A percentile compares a stretch with the other conserved stretches of the same genome.
phyloP scores from a whole-genome alignment of 2,329 filamentous ascomycete genomes.

The Calycina marina region DNA sequence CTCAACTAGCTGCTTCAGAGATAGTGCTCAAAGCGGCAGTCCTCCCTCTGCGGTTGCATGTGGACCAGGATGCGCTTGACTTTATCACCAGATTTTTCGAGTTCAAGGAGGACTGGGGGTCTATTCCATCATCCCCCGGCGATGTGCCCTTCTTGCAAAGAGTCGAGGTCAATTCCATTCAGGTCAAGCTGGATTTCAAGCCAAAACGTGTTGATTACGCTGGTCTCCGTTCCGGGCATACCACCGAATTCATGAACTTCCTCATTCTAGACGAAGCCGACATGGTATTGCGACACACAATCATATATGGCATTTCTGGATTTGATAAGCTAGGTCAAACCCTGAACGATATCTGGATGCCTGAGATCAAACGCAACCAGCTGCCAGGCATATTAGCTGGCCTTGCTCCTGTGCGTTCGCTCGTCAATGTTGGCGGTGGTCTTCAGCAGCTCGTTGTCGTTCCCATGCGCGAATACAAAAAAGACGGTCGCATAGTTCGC shows the following conservation, averaged over 20 bases:
- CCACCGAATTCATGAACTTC: constrained; percentile 98
- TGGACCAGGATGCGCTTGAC: constrained; percentile 93
- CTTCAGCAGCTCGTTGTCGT: constrained; percentile 78
- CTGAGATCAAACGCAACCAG: constrained; percentile 79
- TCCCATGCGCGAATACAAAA: constrained; percentile 82
- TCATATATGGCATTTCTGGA: constrained; percentile 81
- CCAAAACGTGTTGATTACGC: constrained; percentile 96
- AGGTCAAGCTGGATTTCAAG: constrained; percentile 87
- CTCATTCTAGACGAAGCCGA: constrained; percentile 79
- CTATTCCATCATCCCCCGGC: constrained; percentile 41
- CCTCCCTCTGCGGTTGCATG: constrained; percentile 76
- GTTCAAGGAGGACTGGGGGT: constrained; percentile 68
- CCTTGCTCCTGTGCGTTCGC: constrained; percentile 72
- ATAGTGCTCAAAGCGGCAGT: constrained; percentile 69
- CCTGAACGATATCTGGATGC: constrained; percentile 93
- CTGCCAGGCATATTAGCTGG: constrained; percentile 80
- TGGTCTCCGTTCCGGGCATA: constrained; percentile 80
- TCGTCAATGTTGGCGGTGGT: constrained; percentile 83
- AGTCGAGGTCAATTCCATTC: constrained; percentile 71
- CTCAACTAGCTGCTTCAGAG: constrained; percentile 75
- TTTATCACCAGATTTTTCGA: constrained; percentile 97
- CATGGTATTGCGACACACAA: constrained; percentile 74
- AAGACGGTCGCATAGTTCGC: constrained; percentile 82
- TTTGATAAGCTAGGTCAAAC: constrained; percentile 83
- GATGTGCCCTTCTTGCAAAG: constrained; percentile 81